Evolutionary conservation across 2,329 filamentous ascomycete genomes (phyloP).

Genomic region (Hypoxylon sp.): DNA sequence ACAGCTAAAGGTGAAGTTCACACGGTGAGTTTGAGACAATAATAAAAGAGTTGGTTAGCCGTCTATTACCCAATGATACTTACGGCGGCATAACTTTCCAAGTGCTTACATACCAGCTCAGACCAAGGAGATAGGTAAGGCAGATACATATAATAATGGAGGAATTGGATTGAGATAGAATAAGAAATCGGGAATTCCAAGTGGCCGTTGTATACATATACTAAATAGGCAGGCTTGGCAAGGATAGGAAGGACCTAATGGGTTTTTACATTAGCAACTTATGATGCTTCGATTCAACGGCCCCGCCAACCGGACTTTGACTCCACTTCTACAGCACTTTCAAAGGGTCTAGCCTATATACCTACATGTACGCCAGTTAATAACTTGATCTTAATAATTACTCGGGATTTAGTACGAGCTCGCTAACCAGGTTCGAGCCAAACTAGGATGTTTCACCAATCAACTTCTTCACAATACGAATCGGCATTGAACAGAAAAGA

Average conservation of each 20-base stretch:
- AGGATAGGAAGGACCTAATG: slow-evolving; percentile 35
- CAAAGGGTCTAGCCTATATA: slow-evolving; percentile 12
- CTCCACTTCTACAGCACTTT: slow-evolving; percentile 17
- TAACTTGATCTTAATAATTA: not conserved
- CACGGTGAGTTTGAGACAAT: slow-evolving; percentile 6
- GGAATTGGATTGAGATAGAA: not conserved
- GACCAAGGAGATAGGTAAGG: not conserved
- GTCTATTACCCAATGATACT: slow-evolving; percentile 18
- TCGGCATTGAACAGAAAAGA: slow-evolving; percentile 9
- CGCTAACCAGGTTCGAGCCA: slow-evolving; percentile 5
- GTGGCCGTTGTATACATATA: slow-evolving; percentile 16
- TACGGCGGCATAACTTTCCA: not conserved
- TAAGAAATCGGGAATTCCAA: slow-evolving; percentile 12
- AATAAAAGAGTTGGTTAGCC: slow-evolving; percentile 14
- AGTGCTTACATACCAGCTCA: slow-evolving; percentile 3
- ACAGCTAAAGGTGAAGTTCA: slow-evolving; percentile 22
- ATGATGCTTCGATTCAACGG: slow-evolving; percentile 50
- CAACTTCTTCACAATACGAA: slow-evolving; percentile 17
- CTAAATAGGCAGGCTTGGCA: slow-evolving; percentile 4
- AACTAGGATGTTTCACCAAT: slow-evolving; percentile 21
- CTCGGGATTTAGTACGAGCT: slow-evolving; percentile 26
- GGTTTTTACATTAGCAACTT: slow-evolving; percentile 23
- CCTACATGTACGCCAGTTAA: slow-evolving; percentile 2
- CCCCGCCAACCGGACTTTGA: slow-evolving; percentile 43
- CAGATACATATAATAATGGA: not conserved